Conservation (phyloP, 2,329 filamentous ascomycete genomes). For the Massarina eburnea region DNA sequence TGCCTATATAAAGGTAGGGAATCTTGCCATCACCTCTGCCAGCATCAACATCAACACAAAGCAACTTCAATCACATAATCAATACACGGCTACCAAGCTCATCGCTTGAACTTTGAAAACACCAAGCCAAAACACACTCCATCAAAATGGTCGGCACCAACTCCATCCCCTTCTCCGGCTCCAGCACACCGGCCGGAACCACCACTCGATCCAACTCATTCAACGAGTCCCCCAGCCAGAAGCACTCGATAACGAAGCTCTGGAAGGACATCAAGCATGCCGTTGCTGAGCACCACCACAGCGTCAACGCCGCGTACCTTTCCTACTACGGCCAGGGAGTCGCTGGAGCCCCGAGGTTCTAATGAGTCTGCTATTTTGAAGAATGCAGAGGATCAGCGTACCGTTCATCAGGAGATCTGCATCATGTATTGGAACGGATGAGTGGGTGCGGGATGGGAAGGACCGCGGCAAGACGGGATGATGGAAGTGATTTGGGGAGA, state of each 20-base stretch:
- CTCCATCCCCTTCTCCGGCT: neutral
- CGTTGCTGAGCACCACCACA: conserved; percentile 31
- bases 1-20: conserved; percentile 6
- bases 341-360: neutral
- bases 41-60: conserved; percentile 5
- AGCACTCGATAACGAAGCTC: conserved; percentile 29
- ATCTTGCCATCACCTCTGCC: neutral
- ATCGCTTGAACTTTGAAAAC: neutral
- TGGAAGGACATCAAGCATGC: conserved; percentile 31
- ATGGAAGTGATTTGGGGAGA: neutral
- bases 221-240: conserved; percentile 11
- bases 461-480: neutral
- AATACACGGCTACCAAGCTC: neutral
- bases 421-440: neutral
- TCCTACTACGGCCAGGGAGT: conserved; percentile 25
- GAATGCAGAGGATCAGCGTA: neutral
- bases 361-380: neutral
- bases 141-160: conserved; percentile 2
- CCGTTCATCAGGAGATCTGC: neutral
- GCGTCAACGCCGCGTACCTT: conserved; percentile 31
- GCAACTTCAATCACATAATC: neutral
- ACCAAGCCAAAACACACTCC: neutral
- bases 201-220: neutral
- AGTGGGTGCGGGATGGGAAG: neutral
- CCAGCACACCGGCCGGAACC: neutral